Evolutionary conservation across 345 rosid genomes (phyloP).

Genomic region (Sisymbrium altissimum): DNA sequence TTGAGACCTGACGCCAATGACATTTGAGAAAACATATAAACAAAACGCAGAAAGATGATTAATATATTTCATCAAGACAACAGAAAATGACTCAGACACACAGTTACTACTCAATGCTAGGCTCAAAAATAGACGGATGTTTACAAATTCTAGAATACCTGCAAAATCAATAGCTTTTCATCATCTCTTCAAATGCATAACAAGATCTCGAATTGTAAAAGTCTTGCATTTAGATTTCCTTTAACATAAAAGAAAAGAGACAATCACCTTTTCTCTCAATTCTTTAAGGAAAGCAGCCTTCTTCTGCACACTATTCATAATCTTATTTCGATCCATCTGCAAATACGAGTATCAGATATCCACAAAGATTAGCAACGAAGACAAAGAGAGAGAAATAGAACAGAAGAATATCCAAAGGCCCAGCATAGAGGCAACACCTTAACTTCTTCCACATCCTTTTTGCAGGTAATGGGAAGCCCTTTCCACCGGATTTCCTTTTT

Average conservation of each 20-base stretch:
- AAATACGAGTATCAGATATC: slow-evolving; percentile 1
- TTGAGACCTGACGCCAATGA: slow-evolving; percentile 26
- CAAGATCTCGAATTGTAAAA: background rate
- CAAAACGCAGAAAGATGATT: background rate
- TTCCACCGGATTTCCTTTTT: slow-evolving; percentile 50
- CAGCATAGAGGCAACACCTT: slow-evolving; percentile 28
- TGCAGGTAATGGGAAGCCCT: slow-evolving; percentile 39
- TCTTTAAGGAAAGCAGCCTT: slow-evolving; percentile 46
- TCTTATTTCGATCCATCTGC: slow-evolving; percentile 27
- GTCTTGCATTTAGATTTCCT: background rate
- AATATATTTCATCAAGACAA: background rate
- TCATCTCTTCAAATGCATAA: slow-evolving; percentile 6
- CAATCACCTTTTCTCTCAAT: slow-evolving; percentile 40
- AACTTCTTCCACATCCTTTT: slow-evolving; percentile 39
- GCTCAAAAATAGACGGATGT: background rate
- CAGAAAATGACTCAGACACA: background rate
- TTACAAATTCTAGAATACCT: background rate
- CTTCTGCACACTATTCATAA: slow-evolving; percentile 32
- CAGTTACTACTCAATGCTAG: background rate
- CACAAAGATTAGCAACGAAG: background rate
- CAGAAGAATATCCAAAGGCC: background rate
- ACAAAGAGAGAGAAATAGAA: background rate
- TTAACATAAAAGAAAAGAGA: background rate
- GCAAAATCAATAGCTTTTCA: background rate
- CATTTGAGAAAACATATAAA: background rate